Conservation (phyloP, 169 alveolate genomes). For the Plasmodium billcollinsi region DNA sequence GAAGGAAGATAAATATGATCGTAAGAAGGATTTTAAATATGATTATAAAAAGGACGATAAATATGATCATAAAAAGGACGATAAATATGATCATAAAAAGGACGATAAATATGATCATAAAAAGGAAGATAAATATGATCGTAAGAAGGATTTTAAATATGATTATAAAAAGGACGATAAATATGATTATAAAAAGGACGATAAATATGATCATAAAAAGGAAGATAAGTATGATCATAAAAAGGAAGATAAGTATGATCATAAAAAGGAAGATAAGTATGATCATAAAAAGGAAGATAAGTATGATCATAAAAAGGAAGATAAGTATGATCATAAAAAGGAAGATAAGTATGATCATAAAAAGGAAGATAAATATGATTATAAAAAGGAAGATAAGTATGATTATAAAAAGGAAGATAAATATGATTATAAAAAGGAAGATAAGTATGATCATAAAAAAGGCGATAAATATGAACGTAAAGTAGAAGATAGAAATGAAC, state of each 20-base stretch:
- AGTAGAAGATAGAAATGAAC: too few species aligned
- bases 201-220: not conserved
- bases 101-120: not conserved
- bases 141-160: too few species aligned
- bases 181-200: not conserved
- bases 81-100: not conserved
- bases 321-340: not conserved
- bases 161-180: not conserved
- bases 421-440: not conserved
- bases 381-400: not conserved
- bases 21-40: not conserved
- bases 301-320: not conserved
- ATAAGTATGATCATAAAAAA: not conserved
- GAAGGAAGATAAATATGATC: not conserved
- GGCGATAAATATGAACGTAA: not conserved
- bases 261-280: not conserved
- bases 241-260: not conserved
- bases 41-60: not conserved
- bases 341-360: not conserved
- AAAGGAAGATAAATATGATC: not conserved
- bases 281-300: not conserved
- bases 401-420: not conserved
- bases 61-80: not conserved
- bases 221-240: not conserved
- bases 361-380: not conserved